Conservation (phyloP, 2,329 filamentous ascomycete species). For the Ilyonectria mors-panacis region DNA sequence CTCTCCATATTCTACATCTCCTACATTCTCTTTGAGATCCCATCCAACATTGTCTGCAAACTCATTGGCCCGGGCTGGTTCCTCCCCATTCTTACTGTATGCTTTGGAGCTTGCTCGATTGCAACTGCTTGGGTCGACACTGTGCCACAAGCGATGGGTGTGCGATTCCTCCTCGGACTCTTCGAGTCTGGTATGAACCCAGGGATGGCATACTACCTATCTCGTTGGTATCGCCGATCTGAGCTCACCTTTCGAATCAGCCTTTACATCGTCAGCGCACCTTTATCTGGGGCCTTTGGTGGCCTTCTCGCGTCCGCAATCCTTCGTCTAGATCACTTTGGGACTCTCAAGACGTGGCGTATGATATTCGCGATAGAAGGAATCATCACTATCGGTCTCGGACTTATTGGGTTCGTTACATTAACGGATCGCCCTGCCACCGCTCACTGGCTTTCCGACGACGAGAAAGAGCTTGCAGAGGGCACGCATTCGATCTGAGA, state of each 20-base stretch:
- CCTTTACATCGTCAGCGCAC: slow-evolving; percentile 75
- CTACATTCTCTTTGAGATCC: slow-evolving; percentile 76
- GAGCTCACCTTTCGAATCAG: slow-evolving; percentile 74
- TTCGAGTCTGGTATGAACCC: slow-evolving; percentile 76
- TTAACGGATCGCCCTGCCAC: slow-evolving; percentile 77
- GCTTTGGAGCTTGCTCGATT: slow-evolving; percentile 70
- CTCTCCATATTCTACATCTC: slow-evolving; percentile 74
- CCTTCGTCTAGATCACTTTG: slow-evolving; percentile 69
- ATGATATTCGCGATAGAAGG: slow-evolving; percentile 81
- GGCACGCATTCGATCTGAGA: slow-evolving; percentile 70
- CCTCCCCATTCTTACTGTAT: slow-evolving; percentile 67
- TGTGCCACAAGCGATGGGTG: slow-evolving; percentile 61
- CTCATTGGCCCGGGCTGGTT: slow-evolving; percentile 75
- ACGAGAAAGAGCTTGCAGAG: slow-evolving; percentile 74
- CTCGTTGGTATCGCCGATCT: slow-evolving; percentile 71
- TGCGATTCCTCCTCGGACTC: slow-evolving; percentile 71
- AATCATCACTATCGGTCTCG: slow-evolving; percentile 4
- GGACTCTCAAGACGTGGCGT: slow-evolving; percentile 69
- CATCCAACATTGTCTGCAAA: slow-evolving; percentile 73
- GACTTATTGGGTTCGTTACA: slow-evolving; percentile 55
- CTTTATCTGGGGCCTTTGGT: slow-evolving; percentile 75
- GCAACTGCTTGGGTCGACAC: slow-evolving; percentile 71
- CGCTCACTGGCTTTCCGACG: slow-evolving; percentile 72
- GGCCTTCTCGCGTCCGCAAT: slow-evolving; percentile 74
- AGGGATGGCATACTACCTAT: slow-evolving; percentile 75